Percentiles rank a stretch among this genome's conserved stretches.
Evolutionary conservation across 805 yeast species (phyloP).

Genomic region (Monosporozyma unispora): DNA sequence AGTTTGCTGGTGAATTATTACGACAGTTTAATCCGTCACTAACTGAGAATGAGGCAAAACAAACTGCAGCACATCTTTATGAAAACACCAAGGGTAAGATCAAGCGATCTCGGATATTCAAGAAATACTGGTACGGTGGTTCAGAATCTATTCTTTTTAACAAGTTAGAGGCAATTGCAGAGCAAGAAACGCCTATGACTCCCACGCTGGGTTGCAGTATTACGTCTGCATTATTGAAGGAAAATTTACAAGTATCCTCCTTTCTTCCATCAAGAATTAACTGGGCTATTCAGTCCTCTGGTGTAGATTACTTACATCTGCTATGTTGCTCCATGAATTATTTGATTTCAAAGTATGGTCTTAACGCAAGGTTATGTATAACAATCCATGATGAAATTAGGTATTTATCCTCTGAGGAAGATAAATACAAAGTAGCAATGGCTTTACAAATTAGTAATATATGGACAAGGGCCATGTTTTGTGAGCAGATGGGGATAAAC

Average conservation of each 20-base stretch:
- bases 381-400: conserved; percentile 96
- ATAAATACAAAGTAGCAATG: conserved; percentile 68
- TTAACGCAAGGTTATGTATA: conserved; percentile 69
- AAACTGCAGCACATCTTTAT: conserved; percentile 60
- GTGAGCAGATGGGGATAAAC: conserved; percentile 80
- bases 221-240: conserved; percentile 67
- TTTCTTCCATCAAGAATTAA: conserved; percentile 87
- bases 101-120: conserved; percentile 26
- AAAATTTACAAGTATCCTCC: conserved; percentile 52
- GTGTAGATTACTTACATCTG: conserved; percentile 90
- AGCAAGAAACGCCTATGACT: conserved; percentile 69
- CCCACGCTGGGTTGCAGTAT: conserved; percentile 92
- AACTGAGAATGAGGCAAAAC: conserved; percentile 55
- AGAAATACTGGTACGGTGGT: conserved; percentile 70
- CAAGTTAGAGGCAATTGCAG: conserved; percentile 78
- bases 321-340: conserved; percentile 83
- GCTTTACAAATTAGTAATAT: conserved; percentile 81
- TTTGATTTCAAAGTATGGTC: conserved; percentile 48
- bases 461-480: conserved; percentile 95
- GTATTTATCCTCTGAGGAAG: conserved; percentile 63
- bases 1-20: conserved; percentile 76
- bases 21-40: conserved; percentile 73
- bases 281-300: conserved; percentile 98
- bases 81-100: conserved; percentile 72
- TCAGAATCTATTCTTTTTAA: conserved; percentile 90